These are phyloP conservation scores for Coniochaeta sp. DNA, from an alignment of 2,329 filamentous ascomycete species.

Conservation along the genomic window DNA sequence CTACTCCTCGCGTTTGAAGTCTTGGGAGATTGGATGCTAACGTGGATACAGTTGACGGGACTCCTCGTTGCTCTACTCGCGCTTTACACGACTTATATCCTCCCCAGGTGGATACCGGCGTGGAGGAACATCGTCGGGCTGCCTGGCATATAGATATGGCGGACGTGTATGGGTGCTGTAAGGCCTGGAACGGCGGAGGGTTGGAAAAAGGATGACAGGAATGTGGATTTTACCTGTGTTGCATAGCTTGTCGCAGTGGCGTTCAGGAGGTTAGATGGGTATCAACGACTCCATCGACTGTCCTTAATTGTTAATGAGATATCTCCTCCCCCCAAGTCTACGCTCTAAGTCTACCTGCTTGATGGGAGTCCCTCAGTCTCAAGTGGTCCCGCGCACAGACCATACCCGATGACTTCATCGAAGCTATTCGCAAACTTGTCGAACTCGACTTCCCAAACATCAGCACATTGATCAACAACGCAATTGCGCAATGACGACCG, in stretches of 20 bases:
- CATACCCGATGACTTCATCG: constrained; percentile 19
- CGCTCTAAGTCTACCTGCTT: too few species aligned
- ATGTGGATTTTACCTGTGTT: neutral
- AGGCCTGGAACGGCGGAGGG: neutral
- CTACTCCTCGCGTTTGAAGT: neutral
- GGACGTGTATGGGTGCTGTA: neutral
- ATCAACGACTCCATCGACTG: too few species aligned
- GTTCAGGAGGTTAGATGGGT: neutral
- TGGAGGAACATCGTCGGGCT: constrained; percentile 39
- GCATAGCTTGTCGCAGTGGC: neutral
- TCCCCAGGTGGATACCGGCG: constrained; percentile 42
- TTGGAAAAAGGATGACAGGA: neutral
- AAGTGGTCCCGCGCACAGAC: constrained; percentile 10
- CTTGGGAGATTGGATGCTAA: neutral
- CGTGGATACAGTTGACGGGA: constrained; percentile 38
- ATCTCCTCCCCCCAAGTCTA: too few species aligned
- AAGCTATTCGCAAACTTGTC: constrained; percentile 14
- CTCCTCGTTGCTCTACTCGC: constrained; percentile 39
- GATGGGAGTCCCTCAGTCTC: too few species aligned
- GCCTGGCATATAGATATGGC: constrained; percentile 36
- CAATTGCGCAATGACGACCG: constrained; percentile 10
- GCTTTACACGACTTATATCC: constrained; percentile 42
- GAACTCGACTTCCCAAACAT: neutral
- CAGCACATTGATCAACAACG: neutral
- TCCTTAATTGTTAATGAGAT: too few species aligned